Base-by-base conservation (phyloP, 2,329 filamentous ascomycete species). In the Aspergillus viridinutans region DNA sequence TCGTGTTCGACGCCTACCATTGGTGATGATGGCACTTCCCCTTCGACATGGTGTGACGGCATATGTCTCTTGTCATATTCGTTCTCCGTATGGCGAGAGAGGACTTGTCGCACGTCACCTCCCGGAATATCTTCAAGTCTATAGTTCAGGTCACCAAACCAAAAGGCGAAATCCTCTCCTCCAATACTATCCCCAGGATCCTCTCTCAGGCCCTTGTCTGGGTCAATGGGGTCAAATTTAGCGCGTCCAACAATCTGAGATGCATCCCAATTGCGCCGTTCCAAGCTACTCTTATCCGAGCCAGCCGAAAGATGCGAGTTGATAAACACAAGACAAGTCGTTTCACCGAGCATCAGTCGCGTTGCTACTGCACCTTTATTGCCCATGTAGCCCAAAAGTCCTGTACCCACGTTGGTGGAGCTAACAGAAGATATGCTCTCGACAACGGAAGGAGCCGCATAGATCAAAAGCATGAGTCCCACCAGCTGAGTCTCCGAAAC, bases 121-220 rank as follows among this genome's bases (percentile, higher is more conserved):
- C 92, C 92, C 0, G 93, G 90, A 50, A 97, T 83, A 48, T 88
- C 90, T 52, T 95, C 90, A 0, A 99, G 81, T 32, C 94, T 85
- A 69, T 97, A 99, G 71, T 99, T 99, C 45, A 99, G 80, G 72
- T 99, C 94, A 6, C 94, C 94, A 68, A 96, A 90, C 91, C 93
- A 97, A 68, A 99, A 97, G 0, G 87, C 86, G 75, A 97, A 92
- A 69, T 99, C 94, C 63, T 96, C 93, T 42, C 95, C 90, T 1
- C 90, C 92, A 61, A 99, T 87, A 38, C 80, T 83, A 52, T 89
- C 85, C 25, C 58, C 62, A 14, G 64, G 57, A 0, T 81, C 77
- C 23, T 87, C 84, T n/a, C 87, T 85, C 40, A 74, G 71, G 2
- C 70, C 77, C 5, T 88, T 84, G 8, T 89, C 86, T 0, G 82